Base-by-base conservation (phyloP, 2,329 filamentous ascomycete genomes). In the Metarhizium rileyi region DNA sequence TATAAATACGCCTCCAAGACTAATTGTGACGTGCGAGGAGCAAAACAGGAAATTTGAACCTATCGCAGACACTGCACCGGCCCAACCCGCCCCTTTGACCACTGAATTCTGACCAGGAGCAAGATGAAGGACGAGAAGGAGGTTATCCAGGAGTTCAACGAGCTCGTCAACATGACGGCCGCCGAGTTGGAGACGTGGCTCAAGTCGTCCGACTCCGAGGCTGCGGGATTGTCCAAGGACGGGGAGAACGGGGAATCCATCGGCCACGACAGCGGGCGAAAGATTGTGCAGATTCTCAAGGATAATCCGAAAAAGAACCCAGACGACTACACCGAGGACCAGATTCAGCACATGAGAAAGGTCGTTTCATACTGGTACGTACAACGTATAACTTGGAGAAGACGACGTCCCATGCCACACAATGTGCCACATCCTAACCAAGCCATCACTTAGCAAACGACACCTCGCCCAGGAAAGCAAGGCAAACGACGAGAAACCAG, bases 401-500 rank as follows among this genome's bases (percentile, higher is more conserved):
- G 23, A 23, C 36, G 26, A 0, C 5, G 18, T 47, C 36, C 28
- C 9, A n/a, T 25, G 4, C 16, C n/a, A n/a, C n/a, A n/a, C n/a
- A n/a, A n/a, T n/a, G n/a, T n/a, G n/a, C n/a, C n/a, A n/a, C n/a
- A n/a, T n/a, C n/a, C n/a, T n/a, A n/a, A n/a, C n/a, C n/a, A n/a
- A n/a, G n/a, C n/a, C n/a, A n/a, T n/a, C 5, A 41, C 18, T 18
- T 20, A 71, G 67, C 61, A 86, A 85, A 61, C 70, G 81, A 4
- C 81, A 85, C 65, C 66, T 86, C 0, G 81, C 81, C 0, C 81
- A 84, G 56, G 81, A 86, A 61, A 71, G 75, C 50, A 75, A 72
- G 53, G 71, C 70, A 30, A 82, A 83, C 57, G 66, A 71, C 50
- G 69, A 82, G 55, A 77, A 78, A 46, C 61, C 70, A 0, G 52